Evolutionary conservation across 345 rosid species (phyloP), one percentile per base, ranked within the genome.

Genomic region (Populus euphratica): DNA sequence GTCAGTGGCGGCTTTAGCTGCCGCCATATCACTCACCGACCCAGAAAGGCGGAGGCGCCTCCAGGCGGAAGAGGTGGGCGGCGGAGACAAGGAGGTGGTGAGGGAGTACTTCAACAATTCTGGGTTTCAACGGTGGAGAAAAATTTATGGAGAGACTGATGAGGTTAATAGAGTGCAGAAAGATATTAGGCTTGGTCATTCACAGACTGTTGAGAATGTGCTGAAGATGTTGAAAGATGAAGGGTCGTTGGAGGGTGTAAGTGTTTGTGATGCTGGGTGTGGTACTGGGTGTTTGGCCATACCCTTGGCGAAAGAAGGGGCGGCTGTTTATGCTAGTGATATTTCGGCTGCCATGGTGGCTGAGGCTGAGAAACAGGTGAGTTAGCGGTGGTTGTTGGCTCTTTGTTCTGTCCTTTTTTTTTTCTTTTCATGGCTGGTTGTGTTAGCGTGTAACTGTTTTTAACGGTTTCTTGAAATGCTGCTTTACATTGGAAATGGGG

Each of bases 41-140:
- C 96, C 98, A 8, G 94, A 92, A 85, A 84, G 92, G 31, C 87
- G 99, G 62, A 88, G 99, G 79, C 78, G 73, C 69, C 78, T 88
- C 68, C 98, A 96, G 88, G 97, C 99, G 41, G 97, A 90, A 83
- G 97, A 95, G 74, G 98, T 93, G 20, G 96, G 98, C 0, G 98
- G 98, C 20, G 93, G 89, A 7, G 98, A 93, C 76, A 93, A 92
- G 86, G 98, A 96, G 67, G 99, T 93, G 3, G 99, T 92, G 80
- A 89, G 83, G 76, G 97, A 96, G 82, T 96, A 93, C 83, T 93
- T 92, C 87, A 93, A 93, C 75, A 92, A 88, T 78, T 81, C 94
- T 0, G 98, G 99, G 2, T 93, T 95, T 81, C 92, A 93, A 86
- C 83, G 99, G 78, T 92, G 99, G 98, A 87, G 83, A 89, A 93